A percentile compares a stretch with the other conserved stretches of the same genome.
phyloP scores from a whole-genome alignment of 2,329 filamentous ascomycete genomes.

The Pseudocercospora macadamiae region DNA sequence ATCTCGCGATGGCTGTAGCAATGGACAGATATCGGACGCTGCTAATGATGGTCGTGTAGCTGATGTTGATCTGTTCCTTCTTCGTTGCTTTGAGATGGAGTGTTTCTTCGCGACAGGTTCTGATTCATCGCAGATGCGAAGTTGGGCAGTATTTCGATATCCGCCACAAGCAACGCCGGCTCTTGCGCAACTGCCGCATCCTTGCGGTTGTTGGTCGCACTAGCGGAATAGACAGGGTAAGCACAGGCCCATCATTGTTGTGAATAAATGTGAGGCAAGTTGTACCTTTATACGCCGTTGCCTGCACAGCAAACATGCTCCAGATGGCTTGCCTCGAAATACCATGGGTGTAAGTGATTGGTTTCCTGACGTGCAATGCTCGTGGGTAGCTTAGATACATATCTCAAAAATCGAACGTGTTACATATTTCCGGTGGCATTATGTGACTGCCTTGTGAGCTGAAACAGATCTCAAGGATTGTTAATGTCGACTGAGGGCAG shows the following conservation, averaged over 20 bases:
- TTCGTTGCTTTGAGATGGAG: not conserved
- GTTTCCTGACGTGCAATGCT: not conserved
- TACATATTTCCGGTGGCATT: not conserved
- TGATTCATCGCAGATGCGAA: not conserved
- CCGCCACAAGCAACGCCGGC: not conserved
- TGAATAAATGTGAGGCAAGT: not conserved
- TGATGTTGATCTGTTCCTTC: not conserved
- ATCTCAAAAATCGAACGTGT: not conserved
- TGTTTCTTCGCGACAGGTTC: not conserved
- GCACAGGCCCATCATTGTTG: not conserved
- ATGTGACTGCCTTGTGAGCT: not conserved
- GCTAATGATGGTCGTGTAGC: not conserved
- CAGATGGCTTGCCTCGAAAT: not conserved
- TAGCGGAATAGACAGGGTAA: not conserved
- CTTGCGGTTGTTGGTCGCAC: not conserved
- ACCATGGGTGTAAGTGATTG: not conserved
- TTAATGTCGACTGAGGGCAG: not conserved
- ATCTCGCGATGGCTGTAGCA: not conserved
- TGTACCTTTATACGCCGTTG: not conserved
- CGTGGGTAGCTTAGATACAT: not conserved
- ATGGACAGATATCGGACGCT: not conserved
- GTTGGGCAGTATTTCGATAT: not conserved
- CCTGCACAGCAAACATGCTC: constrained; percentile 1
- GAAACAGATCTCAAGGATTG: not conserved
- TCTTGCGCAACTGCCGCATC: constrained; percentile 2